Conservation (phyloP, 176 grass and related monocot genomes). For the Pontederia crassipes region DNA sequence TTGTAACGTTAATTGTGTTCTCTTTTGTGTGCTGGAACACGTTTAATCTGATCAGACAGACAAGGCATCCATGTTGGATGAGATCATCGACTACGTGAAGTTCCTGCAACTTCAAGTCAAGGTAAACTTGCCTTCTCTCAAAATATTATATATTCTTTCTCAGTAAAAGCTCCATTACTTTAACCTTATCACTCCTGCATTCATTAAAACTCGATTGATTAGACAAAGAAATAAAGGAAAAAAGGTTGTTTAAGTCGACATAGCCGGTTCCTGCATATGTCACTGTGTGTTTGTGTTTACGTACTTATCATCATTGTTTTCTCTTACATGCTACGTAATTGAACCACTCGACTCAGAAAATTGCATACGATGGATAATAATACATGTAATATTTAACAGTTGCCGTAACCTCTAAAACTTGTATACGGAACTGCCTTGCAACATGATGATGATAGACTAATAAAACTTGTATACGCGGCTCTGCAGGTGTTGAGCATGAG, state of each 20-base stretch:
- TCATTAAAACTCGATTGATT: neutral
- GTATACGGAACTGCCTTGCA: neutral
- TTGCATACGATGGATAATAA: no score
- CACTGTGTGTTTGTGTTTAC: no score
- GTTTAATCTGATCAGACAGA: slow-evolving; percentile 51
- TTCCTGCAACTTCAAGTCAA: slow-evolving; percentile 99
- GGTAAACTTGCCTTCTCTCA: slow-evolving; percentile 25
- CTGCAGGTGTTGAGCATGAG: slow-evolving; percentile 93
- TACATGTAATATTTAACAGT: no score
- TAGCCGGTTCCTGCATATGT: no score
- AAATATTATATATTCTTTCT: neutral
- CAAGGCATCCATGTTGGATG: slow-evolving; percentile 94
- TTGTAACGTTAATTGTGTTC: no score
- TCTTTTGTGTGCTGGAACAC: neutral
- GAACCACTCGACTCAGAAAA: no score
- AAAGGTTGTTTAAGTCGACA: no score
- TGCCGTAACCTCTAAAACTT: no score
- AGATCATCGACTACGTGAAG: slow-evolving; percentile 99
- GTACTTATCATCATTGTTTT: no score
- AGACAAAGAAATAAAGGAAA: no score
- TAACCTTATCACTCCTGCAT: neutral
- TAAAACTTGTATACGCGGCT: neutral
- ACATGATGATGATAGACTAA: neutral
- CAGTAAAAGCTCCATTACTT: neutral
- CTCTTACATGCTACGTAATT: no score